Base-by-base conservation (phyloP, 2,329 filamentous ascomycete species). In the Cladorrhinum sp. region DNA sequence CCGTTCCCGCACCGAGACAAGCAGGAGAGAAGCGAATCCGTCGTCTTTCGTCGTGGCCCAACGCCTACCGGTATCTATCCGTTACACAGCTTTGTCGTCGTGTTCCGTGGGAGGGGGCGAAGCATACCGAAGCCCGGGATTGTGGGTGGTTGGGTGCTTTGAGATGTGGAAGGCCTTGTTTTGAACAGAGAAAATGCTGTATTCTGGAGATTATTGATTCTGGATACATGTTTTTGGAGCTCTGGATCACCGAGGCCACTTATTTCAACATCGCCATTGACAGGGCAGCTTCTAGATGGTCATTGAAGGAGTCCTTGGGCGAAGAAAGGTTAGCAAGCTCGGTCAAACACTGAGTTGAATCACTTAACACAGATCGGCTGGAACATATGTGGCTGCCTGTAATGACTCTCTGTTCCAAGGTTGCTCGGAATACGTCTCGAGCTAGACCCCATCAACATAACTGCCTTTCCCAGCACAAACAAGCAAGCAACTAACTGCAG, bases 391-490 rank as follows among this genome's bases (percentile, higher is more conserved):
- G 42, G 49, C 20, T 23, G 49, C 21, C 20, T 51, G 2, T 24
- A 51, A 51, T 51, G 49, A 28, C 49, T 51, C 14, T 51, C 49
- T 51, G 21, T 51, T 51, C 4, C 24, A 51, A 21, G 49, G 16
- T 46, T 18, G 6, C 49, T 51, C 8, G 49, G 20, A 51, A 51
- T 28, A 26, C 49, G 24, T 51, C 49, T 51, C 49, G 8, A 51
- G 49, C 49, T 24, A 51, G 24, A n/a, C 12, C 21, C 49, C 49
- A 36, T 16, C 5, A 16, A 51, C 14, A 24, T 26, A 51, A 23
- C 49, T 16, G 49, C 49, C 49, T 51, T 28, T 30, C 53, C 33
- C 53, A 42, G 33, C 33, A 55, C 33, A 55, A 36, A 55, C 30
- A 46, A 46, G 33, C 53, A 24, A 55, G 53, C 23, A 26, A 24